Percentiles rank a stretch among this genome's conserved stretches.
phyloP scores from a whole-genome alignment of 1,139 yeast species.

The Blastobotrys proliferans region DNA sequence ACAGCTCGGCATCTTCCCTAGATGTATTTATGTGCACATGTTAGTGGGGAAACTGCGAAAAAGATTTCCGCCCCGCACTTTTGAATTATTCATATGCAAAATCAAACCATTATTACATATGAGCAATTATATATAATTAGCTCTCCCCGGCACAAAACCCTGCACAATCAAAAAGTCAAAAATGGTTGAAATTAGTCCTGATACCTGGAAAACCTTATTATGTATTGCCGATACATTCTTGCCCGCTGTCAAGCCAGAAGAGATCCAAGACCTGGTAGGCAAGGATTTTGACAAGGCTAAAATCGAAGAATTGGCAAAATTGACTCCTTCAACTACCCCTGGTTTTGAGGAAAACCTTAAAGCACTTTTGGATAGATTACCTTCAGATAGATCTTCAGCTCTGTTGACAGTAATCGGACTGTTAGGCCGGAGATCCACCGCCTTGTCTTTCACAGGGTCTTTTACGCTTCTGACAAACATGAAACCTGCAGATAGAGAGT shows the following conservation, averaged over 20 bases:
- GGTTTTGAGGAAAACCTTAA: conserved; percentile 17
- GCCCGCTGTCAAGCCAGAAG: conserved; percentile 20
- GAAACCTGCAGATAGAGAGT: conserved; percentile 20
- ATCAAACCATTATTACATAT: no score
- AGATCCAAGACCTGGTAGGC: conserved; percentile 13
- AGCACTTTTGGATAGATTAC: conserved; percentile 11
- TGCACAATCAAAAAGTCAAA: no score
- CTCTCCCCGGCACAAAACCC: no score
- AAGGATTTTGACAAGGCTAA: conserved; percentile 13
- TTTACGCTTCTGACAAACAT: conserved; percentile 25
- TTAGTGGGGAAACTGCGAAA: no score
- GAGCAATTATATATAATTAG: no score
- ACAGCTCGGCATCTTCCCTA: no score
- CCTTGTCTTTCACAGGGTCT: conserved; percentile 26
- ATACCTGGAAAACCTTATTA: conserved; percentile 21
- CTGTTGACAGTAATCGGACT: conserved; percentile 22
- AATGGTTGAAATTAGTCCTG: conserved; percentile 13
- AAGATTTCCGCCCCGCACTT: no score
- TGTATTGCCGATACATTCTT: conserved; percentile 25
- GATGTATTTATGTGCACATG: no score
- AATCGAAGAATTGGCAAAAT: conserved; percentile 19
- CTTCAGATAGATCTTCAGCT: conserved; percentile 15
- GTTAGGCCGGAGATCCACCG: conserved; percentile 24
- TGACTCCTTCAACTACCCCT: conserved; percentile 29
- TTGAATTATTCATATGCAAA: no score